Evolutionary conservation across 257 asterid species (phyloP), one percentile per base, ranked within the genome.

Genomic region (Fraxinus quadrangulata): DNA sequence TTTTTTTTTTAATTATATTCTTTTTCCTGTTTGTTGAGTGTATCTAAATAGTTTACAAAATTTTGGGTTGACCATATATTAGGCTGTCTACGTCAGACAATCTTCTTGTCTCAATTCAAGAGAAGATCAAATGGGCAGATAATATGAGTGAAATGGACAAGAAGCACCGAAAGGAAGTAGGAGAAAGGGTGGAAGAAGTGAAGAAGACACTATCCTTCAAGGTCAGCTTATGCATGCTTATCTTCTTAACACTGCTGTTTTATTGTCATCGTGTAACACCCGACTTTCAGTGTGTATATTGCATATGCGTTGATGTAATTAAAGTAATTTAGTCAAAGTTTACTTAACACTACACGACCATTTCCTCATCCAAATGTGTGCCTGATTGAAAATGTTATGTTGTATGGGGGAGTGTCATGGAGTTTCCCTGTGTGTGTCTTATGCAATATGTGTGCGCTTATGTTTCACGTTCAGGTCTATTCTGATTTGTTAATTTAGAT

Each of bases 51-150:
- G 26, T 70, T 56, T 79, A 30, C 37, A 37, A 56, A n/a, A 63
- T 54, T 79, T 65, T 79, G 10, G 21, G 79, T 74, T 31, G 67
- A 40, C 72, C 33, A 75, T 83, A 71, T 76, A 14, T 31, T 77
- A 96, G 99, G 99, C 84, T 89, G 79, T 83, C 89, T 54, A 93
- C 97, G 12, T 96, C 99, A 21, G 99, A 96, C 74, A 79, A 90
- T 83, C 95, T 96, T 74, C 98, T 96, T 37, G 81, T 84, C 76
- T 85, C 97, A 63, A 96, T 96, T 83, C 97, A 96, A 91, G 99
- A 96, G 82, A 96, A 96, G 88, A 96, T 96, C 80, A 93, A 87
- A 49, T 96, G 98, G 99, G 99, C 98, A 59, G 99, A 96, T 89
- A 71, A 81, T 37, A 93, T 90, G 97, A 88, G 90, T 81, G 96